Conservation (phyloP, 768 basidiomycete species). For the Trametes maxima region DNA sequence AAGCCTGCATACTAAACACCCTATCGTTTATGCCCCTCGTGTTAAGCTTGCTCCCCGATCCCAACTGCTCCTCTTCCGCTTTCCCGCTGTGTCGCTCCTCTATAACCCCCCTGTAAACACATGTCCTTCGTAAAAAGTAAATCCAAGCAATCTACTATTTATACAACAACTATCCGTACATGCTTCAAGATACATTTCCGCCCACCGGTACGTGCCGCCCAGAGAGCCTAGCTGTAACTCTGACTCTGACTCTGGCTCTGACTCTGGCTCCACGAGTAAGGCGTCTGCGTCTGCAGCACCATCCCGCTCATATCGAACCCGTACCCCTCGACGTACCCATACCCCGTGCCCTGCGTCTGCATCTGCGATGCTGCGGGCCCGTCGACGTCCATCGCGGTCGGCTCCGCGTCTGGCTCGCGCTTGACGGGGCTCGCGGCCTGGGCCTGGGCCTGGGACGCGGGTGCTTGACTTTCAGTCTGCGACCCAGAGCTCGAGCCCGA, state of each 20-base stretch:
- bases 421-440: slow-evolving; percentile 1
- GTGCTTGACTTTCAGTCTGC: neutral
- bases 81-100: no score
- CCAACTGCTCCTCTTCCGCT: no score
- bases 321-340: slow-evolving; percentile 13
- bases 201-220: no score
- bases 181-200: no score
- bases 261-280: slow-evolving; percentile 16
- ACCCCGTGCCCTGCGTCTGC: neutral
- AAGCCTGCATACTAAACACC: no score
- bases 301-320: slow-evolving; percentile 15
- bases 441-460: neutral
- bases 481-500: neutral
- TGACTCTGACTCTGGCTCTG: neutral
- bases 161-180: no score
- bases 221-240: neutral
- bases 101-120: no score
- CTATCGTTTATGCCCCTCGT: no score
- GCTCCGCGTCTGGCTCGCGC: slow-evolving; percentile 5
- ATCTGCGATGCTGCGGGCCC: neutral
- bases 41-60: no score
- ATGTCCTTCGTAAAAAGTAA: no score
- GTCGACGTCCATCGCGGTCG: neutral
- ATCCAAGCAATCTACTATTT: no score
- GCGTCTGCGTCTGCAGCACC: slow-evolving; percentile 18